A percentile compares a stretch with the other conserved stretches of the same genome.
Evolutionary conservation across 805 yeast genomes (phyloP).

Genomic region (Saccharomycopsis sp.): DNA sequence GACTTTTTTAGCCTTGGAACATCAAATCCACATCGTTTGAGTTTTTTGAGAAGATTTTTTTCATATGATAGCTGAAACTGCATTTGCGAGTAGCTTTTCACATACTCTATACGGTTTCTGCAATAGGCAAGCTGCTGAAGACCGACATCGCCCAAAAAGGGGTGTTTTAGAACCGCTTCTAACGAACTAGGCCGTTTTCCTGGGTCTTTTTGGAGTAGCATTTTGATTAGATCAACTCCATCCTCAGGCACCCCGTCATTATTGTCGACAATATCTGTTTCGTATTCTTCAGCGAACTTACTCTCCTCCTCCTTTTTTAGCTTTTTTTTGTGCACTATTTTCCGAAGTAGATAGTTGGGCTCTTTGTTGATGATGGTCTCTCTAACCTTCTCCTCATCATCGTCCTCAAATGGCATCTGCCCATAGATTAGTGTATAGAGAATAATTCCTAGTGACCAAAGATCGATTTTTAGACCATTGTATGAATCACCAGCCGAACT

Average conservation of each 20-base stretch:
- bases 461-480: slow-evolving; percentile 74
- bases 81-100: slow-evolving; percentile 5
- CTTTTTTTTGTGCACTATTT: not conserved
- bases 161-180: slow-evolving; percentile 43
- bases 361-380: slow-evolving; percentile 54
- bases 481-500: slow-evolving; percentile 41
- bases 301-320: not conserved
- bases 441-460: slow-evolving; percentile 90
- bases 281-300: not conserved
- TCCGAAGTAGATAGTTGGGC: slow-evolving; percentile 42
- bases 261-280: not conserved
- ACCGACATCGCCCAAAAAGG: slow-evolving; percentile 44
- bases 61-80: slow-evolving; percentile 18
- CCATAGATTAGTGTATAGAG: slow-evolving; percentile 80
- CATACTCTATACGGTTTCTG: slow-evolving; percentile 22
- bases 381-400: slow-evolving; percentile 56
- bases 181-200: slow-evolving; percentile 47
- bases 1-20: slow-evolving; percentile 27
- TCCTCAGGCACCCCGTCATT: slow-evolving; percentile 39
- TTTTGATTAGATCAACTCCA: slow-evolving; percentile 43
- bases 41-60: slow-evolving; percentile 19
- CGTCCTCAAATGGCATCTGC: slow-evolving; percentile 87
- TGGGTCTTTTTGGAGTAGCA: slow-evolving; percentile 62
- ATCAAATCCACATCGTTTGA: slow-evolving; percentile 20
- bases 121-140: slow-evolving; percentile 34